Conservation (phyloP, 352 stramenopile genomes). For the Thraustotheca clavata region DNA sequence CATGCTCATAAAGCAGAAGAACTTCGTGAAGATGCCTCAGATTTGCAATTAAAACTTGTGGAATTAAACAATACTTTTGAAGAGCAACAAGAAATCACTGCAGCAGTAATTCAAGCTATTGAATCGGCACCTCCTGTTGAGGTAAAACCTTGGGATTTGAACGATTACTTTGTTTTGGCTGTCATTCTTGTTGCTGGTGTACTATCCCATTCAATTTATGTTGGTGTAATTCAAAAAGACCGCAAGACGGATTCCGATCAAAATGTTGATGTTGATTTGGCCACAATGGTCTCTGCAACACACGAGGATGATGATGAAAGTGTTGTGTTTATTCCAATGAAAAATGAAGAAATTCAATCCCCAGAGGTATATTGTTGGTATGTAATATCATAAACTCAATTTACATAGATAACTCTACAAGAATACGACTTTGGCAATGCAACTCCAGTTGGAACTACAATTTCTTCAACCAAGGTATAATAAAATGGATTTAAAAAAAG, state of each 20-base stretch:
- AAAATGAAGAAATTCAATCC: not conserved
- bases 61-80: not conserved
- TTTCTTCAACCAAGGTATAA: no score
- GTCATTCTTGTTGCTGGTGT: not conserved
- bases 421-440: not conserved
- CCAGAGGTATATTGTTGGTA: not conserved
- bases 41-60: not conserved
- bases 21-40: not conserved
- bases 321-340: not conserved
- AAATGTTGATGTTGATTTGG: not conserved
- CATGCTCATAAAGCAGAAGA: not conserved
- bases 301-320: not conserved
- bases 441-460: not conserved
- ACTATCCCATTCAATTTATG: not conserved
- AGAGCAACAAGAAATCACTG: not conserved
- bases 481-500: not conserved
- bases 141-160: not conserved
- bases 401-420: not conserved
- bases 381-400: not conserved
- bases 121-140: not conserved
- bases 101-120: not conserved
- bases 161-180: not conserved
- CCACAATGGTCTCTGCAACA: no score
- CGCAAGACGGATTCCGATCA: not conserved
- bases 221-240: not conserved